Evolutionary conservation across 1,284 basidiomycete genomes (phyloP).

Genomic region (Tylopilus sp.): DNA sequence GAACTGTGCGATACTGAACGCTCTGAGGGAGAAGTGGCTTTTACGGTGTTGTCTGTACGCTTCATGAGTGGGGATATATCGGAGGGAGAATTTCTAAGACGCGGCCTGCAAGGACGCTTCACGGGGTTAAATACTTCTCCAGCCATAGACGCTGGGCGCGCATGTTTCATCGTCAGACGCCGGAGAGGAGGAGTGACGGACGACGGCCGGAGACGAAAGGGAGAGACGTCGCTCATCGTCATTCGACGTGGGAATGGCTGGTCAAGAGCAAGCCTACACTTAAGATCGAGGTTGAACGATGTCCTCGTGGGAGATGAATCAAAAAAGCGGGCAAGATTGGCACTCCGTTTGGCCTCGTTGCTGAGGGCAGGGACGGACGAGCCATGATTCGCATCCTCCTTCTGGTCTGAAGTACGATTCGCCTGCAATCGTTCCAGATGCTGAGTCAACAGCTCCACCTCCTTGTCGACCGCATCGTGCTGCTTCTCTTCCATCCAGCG

Average conservation of each 20-base stretch:
- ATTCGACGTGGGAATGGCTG: constrained; percentile 47
- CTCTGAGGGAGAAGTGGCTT: constrained; percentile 24
- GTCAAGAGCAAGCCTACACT: constrained; percentile 40
- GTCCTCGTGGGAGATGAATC: constrained; percentile 46
- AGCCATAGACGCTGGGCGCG: constrained; percentile 43
- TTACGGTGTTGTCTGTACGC: constrained; percentile 25
- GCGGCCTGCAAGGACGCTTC: constrained; percentile 41
- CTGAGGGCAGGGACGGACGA: constrained; percentile 33
- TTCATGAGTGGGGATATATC: constrained; percentile 29
- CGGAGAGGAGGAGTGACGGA: constrained; percentile 37
- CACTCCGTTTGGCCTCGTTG: constrained; percentile 46
- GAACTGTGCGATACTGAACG: constrained; percentile 35
- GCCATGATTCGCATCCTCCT: constrained; percentile 35
- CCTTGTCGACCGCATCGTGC: constrained; percentile 47
- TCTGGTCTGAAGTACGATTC: constrained; percentile 30
- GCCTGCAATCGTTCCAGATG: constrained; percentile 37
- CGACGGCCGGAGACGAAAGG: constrained; percentile 47
- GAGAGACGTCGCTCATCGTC: constrained; percentile 47
- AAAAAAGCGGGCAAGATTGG: constrained; percentile 54
- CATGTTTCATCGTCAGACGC: constrained; percentile 39
- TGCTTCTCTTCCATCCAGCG: constrained; percentile 64
- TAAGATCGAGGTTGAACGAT: constrained; percentile 46
- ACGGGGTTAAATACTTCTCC: constrained; percentile 39
- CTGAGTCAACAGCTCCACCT: constrained; percentile 44
- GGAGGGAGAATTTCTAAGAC: constrained; percentile 26